phyloP scores from a whole-genome alignment of 768 basidiomycete species.

The Pleurotus eryngii region DNA sequence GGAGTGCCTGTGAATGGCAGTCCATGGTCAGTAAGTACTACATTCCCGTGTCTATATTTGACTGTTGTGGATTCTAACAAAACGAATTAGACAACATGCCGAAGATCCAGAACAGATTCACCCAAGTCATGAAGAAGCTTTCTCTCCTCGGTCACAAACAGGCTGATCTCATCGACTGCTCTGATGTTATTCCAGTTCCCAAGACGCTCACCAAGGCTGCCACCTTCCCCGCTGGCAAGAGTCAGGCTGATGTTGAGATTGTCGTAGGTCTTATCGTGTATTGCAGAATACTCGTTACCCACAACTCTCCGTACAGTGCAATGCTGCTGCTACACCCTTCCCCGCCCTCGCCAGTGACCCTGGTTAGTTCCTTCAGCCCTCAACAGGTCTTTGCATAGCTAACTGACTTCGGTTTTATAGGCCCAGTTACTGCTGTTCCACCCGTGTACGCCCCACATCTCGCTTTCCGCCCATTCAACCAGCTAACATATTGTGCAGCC shows the following conservation, averaged over 20 bases:
- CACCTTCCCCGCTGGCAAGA: conserved; percentile 28
- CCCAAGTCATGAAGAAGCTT: conserved; percentile 40
- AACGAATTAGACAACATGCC: conserved; percentile 30
- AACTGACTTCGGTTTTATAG: background rate
- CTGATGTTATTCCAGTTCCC: conserved; percentile 39
- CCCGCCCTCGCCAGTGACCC: conserved; percentile 4
- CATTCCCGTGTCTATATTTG: background rate
- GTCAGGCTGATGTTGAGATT: conserved; percentile 25
- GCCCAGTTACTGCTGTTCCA: conserved; percentile 5
- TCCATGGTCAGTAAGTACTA: conserved; percentile 30
- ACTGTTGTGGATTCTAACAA: conserved; percentile 10
- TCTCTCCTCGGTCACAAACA: conserved; percentile 38
- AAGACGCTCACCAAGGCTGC: conserved; percentile 16
- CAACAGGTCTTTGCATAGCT: background rate
- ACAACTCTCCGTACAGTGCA: background rate
- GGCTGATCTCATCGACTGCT: conserved; percentile 36
- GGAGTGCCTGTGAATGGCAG: conserved; percentile 50
- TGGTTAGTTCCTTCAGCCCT: background rate
- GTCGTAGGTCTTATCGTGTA: conserved; percentile 13
- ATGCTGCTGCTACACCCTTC: conserved; percentile 3
- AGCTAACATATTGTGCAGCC: background rate
- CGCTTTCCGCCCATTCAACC: background rate
- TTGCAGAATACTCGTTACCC: too few relatives aligned
- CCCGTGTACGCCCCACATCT: background rate
- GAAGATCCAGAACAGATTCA: conserved; percentile 31